Evolutionary conservation across 352 stramenopile species (phyloP).

Genomic region (Phytopythium boreale): DNA sequence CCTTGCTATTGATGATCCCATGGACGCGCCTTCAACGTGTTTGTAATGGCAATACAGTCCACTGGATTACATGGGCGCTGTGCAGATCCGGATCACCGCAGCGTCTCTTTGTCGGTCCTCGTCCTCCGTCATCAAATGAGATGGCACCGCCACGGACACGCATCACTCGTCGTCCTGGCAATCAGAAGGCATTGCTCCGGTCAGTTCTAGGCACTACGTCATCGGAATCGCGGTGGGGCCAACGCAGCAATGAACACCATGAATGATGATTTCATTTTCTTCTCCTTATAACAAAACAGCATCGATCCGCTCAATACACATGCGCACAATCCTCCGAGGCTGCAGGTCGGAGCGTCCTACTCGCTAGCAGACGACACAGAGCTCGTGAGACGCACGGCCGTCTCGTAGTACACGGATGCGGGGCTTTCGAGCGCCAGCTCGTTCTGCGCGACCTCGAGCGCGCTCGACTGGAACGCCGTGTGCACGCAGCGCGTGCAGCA

Average conservation of each 20-base stretch:
- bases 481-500: constrained; percentile 36
- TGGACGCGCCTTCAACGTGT: background rate
- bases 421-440: constrained; percentile 30
- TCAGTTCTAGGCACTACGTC: too few relatives aligned
- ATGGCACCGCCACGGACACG: too few relatives aligned
- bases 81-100: too few relatives aligned
- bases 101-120: background rate
- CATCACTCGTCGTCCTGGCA: too few relatives aligned
- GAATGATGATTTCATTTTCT: too few relatives aligned
- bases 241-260: too few relatives aligned
- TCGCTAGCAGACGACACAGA: constrained; percentile 16
- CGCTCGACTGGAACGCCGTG: constrained; percentile 24
- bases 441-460: constrained; percentile 22
- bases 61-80: too few relatives aligned
- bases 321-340: too few relatives aligned
- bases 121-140: background rate
- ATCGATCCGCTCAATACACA: background rate
- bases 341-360: background rate
- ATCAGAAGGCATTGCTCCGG: too few relatives aligned
- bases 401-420: constrained; percentile 30
- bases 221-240: too few relatives aligned
- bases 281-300: background rate
- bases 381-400: constrained; percentile 13
- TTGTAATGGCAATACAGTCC: background rate
- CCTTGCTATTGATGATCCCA: background rate